Base-by-base conservation (phyloP, 202 grass and related monocot species). In the Carex arenaria region DNA sequence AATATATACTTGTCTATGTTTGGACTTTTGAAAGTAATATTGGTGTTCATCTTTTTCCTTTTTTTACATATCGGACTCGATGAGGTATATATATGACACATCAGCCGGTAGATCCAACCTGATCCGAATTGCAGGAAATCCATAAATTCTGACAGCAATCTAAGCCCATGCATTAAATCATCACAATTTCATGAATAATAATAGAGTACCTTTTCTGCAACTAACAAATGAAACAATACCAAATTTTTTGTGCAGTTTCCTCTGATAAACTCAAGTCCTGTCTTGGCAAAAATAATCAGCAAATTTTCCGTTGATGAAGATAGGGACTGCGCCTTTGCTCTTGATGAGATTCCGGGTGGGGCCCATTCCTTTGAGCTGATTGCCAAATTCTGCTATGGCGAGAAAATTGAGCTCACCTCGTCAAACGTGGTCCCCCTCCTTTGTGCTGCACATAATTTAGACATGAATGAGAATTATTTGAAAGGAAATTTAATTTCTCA, bases 321-420 rank as follows among this genome's bases (percentile, higher is more conserved):
- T 79, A 74, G 85, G 59, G 89, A 72, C 61, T 98, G 92, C 71
- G 86, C 83, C 54, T 83, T 98, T 66, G 87, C 89, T 84, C 93
- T 98, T 34, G 88, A 95, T 81, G 92, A 98, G 52, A 88, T 98
- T 83, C 95, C 95, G 17, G 95, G 93, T 22, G 95, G 93, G 52
- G 89, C 89, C 83, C 93, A 95, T 76, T 89, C 93, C 28, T 98
- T 98, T 86, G 95, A 93, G 88, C 85, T 95, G 20, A 88, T 89
- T 3, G 91, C 89, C 11, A 90, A 86, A 80, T 98, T 98, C 87
- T 98, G 95, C 81, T 98, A 98, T 63, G 95, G 94, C 67, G 88
- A 95, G 19, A 95, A 92, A 88, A 89, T 98, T 26, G 91, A 92
- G 85, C 88, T 98, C 8, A 95, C 88, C 55, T 84, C 91, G 31